These are phyloP conservation scores for Oryza glaberrima DNA, from an alignment of 176 grass and related monocot genomes.

Conservation along the genomic window DNA sequence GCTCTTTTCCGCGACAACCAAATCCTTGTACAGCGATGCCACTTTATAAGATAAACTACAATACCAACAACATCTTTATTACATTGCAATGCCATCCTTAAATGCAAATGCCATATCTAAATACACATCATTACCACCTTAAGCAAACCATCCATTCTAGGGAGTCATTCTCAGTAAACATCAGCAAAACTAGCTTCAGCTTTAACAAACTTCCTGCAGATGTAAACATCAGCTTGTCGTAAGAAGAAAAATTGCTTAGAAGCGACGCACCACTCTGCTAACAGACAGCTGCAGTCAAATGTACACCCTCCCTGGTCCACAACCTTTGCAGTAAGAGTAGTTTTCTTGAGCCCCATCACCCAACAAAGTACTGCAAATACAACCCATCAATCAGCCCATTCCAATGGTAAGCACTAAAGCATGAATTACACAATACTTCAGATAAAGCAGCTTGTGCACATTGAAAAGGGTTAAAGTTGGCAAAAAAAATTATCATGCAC, in stretches of 20 bases:
- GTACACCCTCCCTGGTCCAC: neutral
- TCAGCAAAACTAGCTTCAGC: neutral
- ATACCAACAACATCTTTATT: neutral
- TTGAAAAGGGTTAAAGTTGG: neutral
- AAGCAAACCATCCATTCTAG: neutral
- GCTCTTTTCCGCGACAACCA: no score
- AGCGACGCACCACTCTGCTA: neutral
- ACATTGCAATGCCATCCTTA: neutral
- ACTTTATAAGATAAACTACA: neutral
- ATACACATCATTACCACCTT: neutral
- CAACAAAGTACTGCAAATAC: conserved; percentile 28
- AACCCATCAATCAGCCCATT: neutral
- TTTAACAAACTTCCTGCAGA: neutral
- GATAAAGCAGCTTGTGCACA: neutral
- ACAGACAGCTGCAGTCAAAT: neutral
- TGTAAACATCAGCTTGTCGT: neutral
- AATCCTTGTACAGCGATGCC: neutral
- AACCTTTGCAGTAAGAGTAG: neutral
- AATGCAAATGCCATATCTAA: neutral
- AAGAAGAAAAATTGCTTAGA: conserved; percentile 16
- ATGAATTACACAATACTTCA: neutral
- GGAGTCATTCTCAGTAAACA: neutral
- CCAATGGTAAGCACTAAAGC: neutral
- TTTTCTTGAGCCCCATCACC: neutral
- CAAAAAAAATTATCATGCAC: neutral